These are phyloP conservation scores for Oryza rufipogon DNA, from an alignment of 176 grass and related monocot species.

Conservation along the genomic window DNA sequence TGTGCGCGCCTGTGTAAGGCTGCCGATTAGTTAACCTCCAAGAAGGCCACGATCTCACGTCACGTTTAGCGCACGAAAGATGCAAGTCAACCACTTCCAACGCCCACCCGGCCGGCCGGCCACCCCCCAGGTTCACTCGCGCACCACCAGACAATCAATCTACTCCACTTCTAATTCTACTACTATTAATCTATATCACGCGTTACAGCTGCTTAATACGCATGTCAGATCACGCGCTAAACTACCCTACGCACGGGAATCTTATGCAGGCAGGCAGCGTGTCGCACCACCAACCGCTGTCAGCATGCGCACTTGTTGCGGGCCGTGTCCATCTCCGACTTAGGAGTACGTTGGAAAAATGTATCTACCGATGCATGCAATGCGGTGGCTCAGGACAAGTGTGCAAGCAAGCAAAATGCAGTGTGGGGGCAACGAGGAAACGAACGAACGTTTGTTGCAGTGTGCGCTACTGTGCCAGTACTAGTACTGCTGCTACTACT, in stretches of 20 bases:
- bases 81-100: conserved; percentile 62
- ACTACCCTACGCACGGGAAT: conserved; percentile 43
- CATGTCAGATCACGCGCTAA: conserved; percentile 34
- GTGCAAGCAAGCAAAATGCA: conserved; percentile 31
- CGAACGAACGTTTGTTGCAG: not conserved
- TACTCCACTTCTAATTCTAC: too few relatives aligned
- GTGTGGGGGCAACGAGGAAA: not conserved
- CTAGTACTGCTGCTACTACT: not conserved
- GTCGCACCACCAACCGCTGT: conserved; percentile 42
- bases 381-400: not conserved
- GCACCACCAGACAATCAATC: not conserved
- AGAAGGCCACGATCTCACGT: conserved; percentile 39
- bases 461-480: not conserved
- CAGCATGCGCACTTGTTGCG: not conserved
- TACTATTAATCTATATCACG: conserved; percentile 8
- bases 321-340: not conserved
- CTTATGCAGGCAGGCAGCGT: conserved; percentile 11
- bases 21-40: conserved; percentile 8
- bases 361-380: not conserved
- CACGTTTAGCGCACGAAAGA: conserved; percentile 52
- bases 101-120: not conserved
- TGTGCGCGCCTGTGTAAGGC: conserved; percentile 16
- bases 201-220: not conserved
- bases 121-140: not conserved
- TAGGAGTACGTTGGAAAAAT: not conserved